Percentiles rank a stretch among this genome's conserved stretches.
Evolutionary conservation across 164 flowering plant species (phyloP).

Genomic region (Piper betle): DNA sequence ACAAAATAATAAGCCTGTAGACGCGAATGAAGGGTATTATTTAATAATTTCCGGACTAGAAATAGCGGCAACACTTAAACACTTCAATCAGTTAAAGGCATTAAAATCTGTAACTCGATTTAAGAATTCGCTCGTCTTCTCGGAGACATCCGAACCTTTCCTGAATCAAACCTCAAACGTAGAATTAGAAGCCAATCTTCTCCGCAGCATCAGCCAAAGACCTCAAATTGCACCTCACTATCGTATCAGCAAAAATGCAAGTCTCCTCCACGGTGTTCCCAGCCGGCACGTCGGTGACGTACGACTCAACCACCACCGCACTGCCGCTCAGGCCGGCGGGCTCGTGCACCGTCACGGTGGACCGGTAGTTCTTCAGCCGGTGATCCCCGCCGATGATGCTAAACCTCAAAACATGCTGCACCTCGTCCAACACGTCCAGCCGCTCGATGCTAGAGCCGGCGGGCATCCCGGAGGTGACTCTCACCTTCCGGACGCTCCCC

Average conservation of each 20-base stretch:
- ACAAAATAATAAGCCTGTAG: too few relatives aligned
- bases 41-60: too few relatives aligned
- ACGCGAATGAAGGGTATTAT: too few relatives aligned
- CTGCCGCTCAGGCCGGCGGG: slow-evolving; percentile 22
- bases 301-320: slow-evolving; percentile 67
- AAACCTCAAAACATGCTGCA: slow-evolving; percentile 59
- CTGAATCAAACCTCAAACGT: too few relatives aligned
- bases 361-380: slow-evolving; percentile 53
- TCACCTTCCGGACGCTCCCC: slow-evolving; percentile 56
- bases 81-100: too few relatives aligned
- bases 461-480: slow-evolving; percentile 70
- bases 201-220: slow-evolving; percentile 54
- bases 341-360: slow-evolving; percentile 55
- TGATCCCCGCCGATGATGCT: slow-evolving; percentile 83
- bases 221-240: slow-evolving; percentile 64
- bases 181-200: too few relatives aligned
- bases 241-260: slow-evolving; percentile 55
- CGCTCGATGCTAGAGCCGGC: slow-evolving; percentile 55
- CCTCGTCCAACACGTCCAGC: slow-evolving; percentile 79
- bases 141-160: too few relatives aligned
- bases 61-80: too few relatives aligned
- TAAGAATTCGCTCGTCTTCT: too few relatives aligned
- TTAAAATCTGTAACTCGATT: too few relatives aligned
- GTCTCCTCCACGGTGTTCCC: slow-evolving; percentile 82
- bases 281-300: slow-evolving; percentile 57